phyloP scores from a whole-genome alignment of 257 asterid species.

The Jacaranda copaia region DNA sequence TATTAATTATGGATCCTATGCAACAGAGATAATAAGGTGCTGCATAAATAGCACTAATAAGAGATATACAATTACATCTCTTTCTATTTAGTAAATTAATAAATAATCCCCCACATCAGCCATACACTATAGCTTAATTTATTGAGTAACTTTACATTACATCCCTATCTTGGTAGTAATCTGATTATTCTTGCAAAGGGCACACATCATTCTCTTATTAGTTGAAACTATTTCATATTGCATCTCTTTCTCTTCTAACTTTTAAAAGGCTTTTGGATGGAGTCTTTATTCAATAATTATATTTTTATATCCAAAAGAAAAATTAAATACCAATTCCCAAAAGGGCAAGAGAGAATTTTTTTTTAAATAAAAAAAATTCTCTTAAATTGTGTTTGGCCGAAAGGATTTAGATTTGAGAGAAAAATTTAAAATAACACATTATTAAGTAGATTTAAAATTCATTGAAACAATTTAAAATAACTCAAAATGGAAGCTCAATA shows the following conservation, averaged over 20 bases:
- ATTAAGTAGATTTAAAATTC: no score
- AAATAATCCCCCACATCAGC: not conserved
- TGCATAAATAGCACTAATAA: not conserved
- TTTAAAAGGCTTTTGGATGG: not conserved
- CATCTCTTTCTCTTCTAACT: not conserved
- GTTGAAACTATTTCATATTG: slow-evolving; percentile 1
- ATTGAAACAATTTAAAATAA: no score
- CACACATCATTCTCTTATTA: slow-evolving; percentile 16
- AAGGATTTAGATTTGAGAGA: no score
- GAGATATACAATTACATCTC: not conserved
- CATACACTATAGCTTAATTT: slow-evolving; percentile 1
- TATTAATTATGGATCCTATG: no score
- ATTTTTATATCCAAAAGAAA: not conserved
- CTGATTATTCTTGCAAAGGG: slow-evolving; percentile 22
- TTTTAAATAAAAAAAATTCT: no score
- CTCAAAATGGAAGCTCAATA: no score
- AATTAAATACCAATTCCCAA: no score
- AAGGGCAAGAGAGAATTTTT: not conserved
- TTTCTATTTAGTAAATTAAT: not conserved
- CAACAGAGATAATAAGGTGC: not conserved
- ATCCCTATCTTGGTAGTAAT: slow-evolving; percentile 29
- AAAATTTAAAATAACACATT: no score
- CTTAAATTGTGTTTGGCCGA: no score
- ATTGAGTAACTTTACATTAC: slow-evolving; percentile 14
- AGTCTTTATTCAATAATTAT: not conserved